phyloP scores from a whole-genome alignment of 2,329 filamentous ascomycete species.

The Sporothrix protearum region DNA sequence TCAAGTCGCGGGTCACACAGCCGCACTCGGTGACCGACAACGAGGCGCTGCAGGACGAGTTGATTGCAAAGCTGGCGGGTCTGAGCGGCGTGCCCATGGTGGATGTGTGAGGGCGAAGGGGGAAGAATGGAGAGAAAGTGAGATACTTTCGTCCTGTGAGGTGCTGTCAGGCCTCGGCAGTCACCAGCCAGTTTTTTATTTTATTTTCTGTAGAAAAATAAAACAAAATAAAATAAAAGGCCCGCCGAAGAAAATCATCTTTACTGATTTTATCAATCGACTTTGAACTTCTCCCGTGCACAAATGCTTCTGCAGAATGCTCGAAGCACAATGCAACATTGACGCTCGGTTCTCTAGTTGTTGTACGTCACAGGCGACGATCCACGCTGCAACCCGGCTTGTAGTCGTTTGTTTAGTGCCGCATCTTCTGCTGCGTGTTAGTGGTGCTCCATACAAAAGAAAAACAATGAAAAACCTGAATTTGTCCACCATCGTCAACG shows the following conservation, averaged over 20 bases:
- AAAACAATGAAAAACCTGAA: slow-evolving; percentile 13
- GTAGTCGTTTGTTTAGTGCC: not conserved
- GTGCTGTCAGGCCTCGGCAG: not conserved
- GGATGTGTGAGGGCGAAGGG: not conserved
- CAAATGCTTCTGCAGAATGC: not conserved
- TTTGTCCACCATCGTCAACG: slow-evolving; percentile 4
- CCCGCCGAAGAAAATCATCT: not conserved
- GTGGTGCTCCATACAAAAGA: not conserved
- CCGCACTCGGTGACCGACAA: slow-evolving; percentile 37
- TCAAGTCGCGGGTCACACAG: slow-evolving; percentile 33
- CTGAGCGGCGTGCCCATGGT: slow-evolving; percentile 31
- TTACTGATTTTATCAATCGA: not conserved
- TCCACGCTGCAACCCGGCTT: not conserved
- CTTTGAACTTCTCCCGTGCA: not conserved
- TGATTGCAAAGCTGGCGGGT: slow-evolving; percentile 39
- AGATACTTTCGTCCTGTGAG: not conserved
- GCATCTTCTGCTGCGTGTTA: not conserved
- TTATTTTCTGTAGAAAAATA: too few species aligned
- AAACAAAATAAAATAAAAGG: not conserved
- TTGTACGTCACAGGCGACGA: slow-evolving; percentile 12
- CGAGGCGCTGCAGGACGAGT: slow-evolving; percentile 42
- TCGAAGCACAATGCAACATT: not conserved
- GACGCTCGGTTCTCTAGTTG: not conserved
- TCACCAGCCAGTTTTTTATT: not conserved
- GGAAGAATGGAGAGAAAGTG: too few species aligned